phyloP scores from a whole-genome alignment of 768 basidiomycete species.

The Fistulinella prunicolor region DNA sequence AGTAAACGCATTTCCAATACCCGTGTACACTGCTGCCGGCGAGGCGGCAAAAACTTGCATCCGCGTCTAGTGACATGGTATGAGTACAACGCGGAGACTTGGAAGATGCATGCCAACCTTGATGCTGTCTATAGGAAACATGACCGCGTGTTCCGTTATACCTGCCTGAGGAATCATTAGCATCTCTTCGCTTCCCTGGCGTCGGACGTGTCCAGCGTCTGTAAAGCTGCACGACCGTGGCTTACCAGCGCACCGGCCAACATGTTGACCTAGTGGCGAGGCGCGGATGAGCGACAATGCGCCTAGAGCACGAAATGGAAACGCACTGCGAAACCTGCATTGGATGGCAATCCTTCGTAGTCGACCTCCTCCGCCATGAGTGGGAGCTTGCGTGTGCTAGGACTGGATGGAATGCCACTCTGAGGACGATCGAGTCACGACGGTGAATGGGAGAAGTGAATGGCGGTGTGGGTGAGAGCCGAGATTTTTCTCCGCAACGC shows the following conservation, averaged over 20 bases:
- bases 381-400: slow-evolving; percentile 9
- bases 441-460: slow-evolving; percentile 1
- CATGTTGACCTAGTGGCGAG: slow-evolving; percentile 78
- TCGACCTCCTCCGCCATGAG: slow-evolving; percentile 48
- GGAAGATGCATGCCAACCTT: slow-evolving; percentile 58
- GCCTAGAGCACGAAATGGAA: slow-evolving; percentile 8
- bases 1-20: slow-evolving; percentile 86
- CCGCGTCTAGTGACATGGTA: slow-evolving; percentile 63
- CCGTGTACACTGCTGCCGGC: slow-evolving; percentile 82
- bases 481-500: slow-evolving; percentile 7
- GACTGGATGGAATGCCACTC: slow-evolving; percentile 7
- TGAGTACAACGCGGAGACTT: background rate
- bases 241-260: slow-evolving; percentile 91
- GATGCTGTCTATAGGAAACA: slow-evolving; percentile 98
- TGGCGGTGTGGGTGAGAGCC: slow-evolving; percentile 7
- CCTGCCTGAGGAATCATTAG: slow-evolving; percentile 68
- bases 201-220: background rate
- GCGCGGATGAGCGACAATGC: slow-evolving; percentile 13
- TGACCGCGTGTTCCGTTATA: slow-evolving; percentile 97
- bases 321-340: slow-evolving; percentile 71
- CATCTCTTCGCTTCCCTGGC: background rate
- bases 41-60: slow-evolving; percentile 97
- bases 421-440: slow-evolving; percentile 2
- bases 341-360: slow-evolving; percentile 67
- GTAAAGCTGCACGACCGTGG: slow-evolving; percentile 16